Evolutionary conservation across 176 grass and related monocot species (phyloP).

Genomic region (Phoenix dactylifera): DNA sequence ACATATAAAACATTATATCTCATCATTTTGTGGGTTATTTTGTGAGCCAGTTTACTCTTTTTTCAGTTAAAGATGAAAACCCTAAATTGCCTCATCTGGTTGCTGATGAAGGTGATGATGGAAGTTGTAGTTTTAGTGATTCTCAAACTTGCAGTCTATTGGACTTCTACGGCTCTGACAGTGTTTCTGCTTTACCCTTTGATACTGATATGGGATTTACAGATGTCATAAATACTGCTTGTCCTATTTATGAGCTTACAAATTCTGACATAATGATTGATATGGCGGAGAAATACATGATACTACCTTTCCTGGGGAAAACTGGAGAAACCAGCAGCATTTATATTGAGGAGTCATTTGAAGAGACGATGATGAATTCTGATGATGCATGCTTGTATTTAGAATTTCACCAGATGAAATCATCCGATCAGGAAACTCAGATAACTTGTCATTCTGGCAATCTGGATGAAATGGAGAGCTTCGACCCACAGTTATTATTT

Average conservation of each 20-base stretch:
- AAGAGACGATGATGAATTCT: conserved; percentile 21
- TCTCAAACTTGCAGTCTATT: conserved; percentile 69
- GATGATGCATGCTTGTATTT: conserved; percentile 79
- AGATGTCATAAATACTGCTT: conserved; percentile 34
- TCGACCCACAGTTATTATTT: conserved; percentile 48
- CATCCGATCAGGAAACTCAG: conserved; percentile 40
- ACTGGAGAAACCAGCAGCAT: conserved; percentile 23
- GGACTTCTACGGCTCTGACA: conserved; percentile 67
- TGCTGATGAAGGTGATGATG: conserved; percentile 60
- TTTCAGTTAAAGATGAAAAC: conserved; percentile 44
- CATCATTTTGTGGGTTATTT: neutral
- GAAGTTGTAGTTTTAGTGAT: conserved; percentile 37
- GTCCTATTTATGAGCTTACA: conserved; percentile 35
- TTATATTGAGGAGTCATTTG: conserved; percentile 12
- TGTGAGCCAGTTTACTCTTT: conserved; percentile 4
- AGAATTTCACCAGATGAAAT: conserved; percentile 36
- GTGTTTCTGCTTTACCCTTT: conserved; percentile 59
- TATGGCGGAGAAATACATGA: conserved; percentile 57
- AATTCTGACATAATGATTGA: conserved; percentile 39
- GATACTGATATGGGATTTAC: conserved; percentile 72
- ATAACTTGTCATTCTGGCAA: conserved; percentile 17
- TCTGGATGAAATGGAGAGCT: conserved; percentile 43
- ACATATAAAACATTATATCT: too few species aligned
- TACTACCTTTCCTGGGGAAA: conserved; percentile 54
- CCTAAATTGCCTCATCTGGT: conserved; percentile 62